These are phyloP conservation scores for Sphaceloma murrayae DNA, from an alignment of 2,329 filamentous ascomycete species.

Conservation along the genomic window DNA sequence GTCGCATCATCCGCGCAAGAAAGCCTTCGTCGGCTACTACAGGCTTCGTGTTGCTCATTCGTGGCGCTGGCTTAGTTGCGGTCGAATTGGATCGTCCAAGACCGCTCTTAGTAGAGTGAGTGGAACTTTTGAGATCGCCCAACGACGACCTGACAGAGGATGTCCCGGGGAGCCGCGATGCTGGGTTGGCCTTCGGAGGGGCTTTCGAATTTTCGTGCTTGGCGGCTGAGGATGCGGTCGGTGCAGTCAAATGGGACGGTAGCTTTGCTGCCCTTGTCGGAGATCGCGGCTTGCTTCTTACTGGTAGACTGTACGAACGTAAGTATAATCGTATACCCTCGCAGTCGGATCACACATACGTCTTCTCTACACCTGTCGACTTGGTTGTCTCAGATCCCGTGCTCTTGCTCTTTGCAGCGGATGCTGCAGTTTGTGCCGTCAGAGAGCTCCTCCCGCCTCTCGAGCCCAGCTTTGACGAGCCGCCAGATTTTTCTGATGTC, in stretches of 20 bases:
- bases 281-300: slow-evolving; percentile 48
- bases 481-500: slow-evolving; percentile 16
- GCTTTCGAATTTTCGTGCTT: slow-evolving; percentile 39
- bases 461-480: slow-evolving; percentile 20
- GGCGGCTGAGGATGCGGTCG: slow-evolving; percentile 59
- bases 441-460: slow-evolving; percentile 25
- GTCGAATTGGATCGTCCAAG: slow-evolving; percentile 22
- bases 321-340: too few species aligned
- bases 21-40: slow-evolving; percentile 59
- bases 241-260: slow-evolving; percentile 57
- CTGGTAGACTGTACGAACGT: slow-evolving; percentile 18
- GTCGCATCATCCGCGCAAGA: slow-evolving; percentile 72
- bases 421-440: slow-evolving; percentile 28
- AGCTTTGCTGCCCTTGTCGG: slow-evolving; percentile 59
- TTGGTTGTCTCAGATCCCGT: slow-evolving; percentile 18
- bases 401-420: slow-evolving; percentile 24
- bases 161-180: slow-evolving; percentile 16
- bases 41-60: slow-evolving; percentile 31
- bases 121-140: slow-evolving; percentile 7
- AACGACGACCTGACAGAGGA: slow-evolving; percentile 8
- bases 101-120: slow-evolving; percentile 7
- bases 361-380: slow-evolving; percentile 30
- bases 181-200: slow-evolving; percentile 22
- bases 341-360: slow-evolving; percentile 17
- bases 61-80: slow-evolving; percentile 26